These are phyloP conservation scores for Apiospora aurea DNA, from an alignment of 2,329 filamentous ascomycete genomes.

Conservation along the genomic window DNA sequence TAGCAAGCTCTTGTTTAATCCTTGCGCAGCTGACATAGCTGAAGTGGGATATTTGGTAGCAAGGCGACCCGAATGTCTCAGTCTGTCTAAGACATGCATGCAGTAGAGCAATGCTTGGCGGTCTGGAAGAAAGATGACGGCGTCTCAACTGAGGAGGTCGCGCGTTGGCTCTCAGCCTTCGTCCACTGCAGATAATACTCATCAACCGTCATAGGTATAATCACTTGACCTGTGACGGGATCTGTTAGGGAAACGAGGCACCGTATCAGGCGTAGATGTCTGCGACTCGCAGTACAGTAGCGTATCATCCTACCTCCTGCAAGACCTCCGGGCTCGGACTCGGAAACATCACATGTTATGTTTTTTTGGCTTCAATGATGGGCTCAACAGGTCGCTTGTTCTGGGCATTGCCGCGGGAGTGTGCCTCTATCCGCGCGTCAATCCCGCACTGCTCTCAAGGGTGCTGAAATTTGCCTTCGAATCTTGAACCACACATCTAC, in stretches of 20 bases:
- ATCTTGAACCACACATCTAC: not conserved
- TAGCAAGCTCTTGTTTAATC: not conserved
- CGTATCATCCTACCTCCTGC: no score
- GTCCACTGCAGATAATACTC: not conserved
- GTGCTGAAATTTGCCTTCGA: not conserved
- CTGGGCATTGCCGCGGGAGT: slow-evolving; percentile 1
- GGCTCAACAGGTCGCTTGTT: not conserved
- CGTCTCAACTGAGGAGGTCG: slow-evolving; percentile 24
- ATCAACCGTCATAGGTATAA: slow-evolving; percentile 3
- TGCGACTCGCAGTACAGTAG: not conserved
- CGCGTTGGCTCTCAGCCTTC: slow-evolving; percentile 19
- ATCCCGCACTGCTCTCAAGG: slow-evolving; percentile 29
- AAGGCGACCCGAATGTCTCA: slow-evolving; percentile 25
- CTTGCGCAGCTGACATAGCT: slow-evolving; percentile 29
- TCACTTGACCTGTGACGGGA: not conserved
- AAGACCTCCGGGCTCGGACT: not conserved
- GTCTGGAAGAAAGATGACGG: slow-evolving; percentile 19
- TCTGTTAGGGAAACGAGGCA: not conserved
- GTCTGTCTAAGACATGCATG: slow-evolving; percentile 30
- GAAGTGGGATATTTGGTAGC: slow-evolving; percentile 21
- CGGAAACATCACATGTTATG: not conserved
- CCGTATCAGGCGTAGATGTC: not conserved
- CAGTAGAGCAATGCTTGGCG: slow-evolving; percentile 24
- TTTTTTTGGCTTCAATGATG: not conserved
- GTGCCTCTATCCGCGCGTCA: slow-evolving; percentile 29